Percentiles rank a stretch among this genome's conserved stretches.
Conservation (phyloP, 176 grass and related monocot genomes). For the Urochloa ruziziensis region DNA sequence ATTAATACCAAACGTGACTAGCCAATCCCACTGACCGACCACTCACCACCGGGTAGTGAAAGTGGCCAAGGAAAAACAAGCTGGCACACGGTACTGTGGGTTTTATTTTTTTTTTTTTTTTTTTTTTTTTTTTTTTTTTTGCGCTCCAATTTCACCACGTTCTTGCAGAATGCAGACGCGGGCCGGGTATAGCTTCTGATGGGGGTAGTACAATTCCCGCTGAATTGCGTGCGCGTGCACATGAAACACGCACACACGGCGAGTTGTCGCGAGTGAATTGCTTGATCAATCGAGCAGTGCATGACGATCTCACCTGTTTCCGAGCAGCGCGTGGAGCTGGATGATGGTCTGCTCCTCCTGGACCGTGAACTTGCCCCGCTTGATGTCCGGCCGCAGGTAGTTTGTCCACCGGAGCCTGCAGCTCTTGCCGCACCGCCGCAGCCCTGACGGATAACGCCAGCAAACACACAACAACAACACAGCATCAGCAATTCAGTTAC, state of each 20-base stretch:
- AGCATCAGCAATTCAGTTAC: too few relatives aligned
- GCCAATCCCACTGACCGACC: neutral
- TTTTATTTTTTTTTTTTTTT: too few relatives aligned
- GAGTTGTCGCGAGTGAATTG: neutral
- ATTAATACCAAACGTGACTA: constrained; percentile 42
- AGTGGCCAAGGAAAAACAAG: neutral
- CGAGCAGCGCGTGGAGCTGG: constrained; percentile 78
- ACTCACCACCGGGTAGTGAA: too few relatives aligned
- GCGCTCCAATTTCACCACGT: neutral
- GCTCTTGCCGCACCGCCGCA: constrained; percentile 76
- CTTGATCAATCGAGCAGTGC: too few relatives aligned
- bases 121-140: neutral
- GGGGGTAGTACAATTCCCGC: neutral
- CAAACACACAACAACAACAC: neutral
- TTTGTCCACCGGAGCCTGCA: constrained; percentile 84
- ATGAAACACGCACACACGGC: neutral
- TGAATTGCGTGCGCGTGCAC: neutral
- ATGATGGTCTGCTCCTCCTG: constrained; percentile 85
- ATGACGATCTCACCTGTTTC: constrained; percentile 51
- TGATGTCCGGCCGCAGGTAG: constrained; percentile 77
- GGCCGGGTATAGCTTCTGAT: neutral
- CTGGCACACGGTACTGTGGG: too few relatives aligned
- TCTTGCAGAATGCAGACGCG: neutral
- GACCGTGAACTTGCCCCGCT: constrained; percentile 66
- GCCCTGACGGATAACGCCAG: constrained; percentile 24